Percentiles rank a stretch among this genome's conserved stretches.
Evolutionary conservation across 441 rosid genomes (phyloP).

Genomic region (Erodium chrysanthum): DNA sequence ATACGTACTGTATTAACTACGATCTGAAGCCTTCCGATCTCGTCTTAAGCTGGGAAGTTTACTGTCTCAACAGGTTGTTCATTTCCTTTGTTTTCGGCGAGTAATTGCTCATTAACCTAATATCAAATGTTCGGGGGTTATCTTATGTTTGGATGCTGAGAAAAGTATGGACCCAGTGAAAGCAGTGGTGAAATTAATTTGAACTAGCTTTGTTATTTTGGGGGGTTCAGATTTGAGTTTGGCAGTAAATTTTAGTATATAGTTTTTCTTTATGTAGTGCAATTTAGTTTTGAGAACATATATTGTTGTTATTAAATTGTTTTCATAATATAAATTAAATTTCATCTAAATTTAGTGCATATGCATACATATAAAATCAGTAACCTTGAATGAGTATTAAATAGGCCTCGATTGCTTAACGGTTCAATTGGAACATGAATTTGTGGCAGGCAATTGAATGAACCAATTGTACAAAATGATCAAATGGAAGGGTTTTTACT

Average conservation of each 20-base stretch:
- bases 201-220: neutral
- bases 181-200: neutral
- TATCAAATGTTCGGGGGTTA: neutral
- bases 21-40: constrained; percentile 10
- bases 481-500: constrained; percentile 84
- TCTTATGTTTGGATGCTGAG: constrained; percentile 7
- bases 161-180: neutral
- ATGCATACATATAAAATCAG: too few species aligned
- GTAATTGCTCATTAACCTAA: neutral
- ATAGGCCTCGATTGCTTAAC: neutral
- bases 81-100: neutral
- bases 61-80: constrained; percentile 10
- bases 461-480: constrained; percentile 43
- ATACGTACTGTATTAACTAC: constrained; percentile 7
- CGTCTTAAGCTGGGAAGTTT: constrained; percentile 8
- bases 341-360: too few species aligned
- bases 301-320: too few species aligned
- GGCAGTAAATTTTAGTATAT: neutral
- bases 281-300: neutral
- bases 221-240: neutral
- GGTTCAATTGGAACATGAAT: constrained; percentile 12
- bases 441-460: constrained; percentile 50
- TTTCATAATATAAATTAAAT: too few species aligned
- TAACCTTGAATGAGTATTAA: too few species aligned
- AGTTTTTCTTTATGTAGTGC: neutral